phyloP scores from a whole-genome alignment of 2,329 filamentous ascomycete genomes.

The Diplodia sapinea region DNA sequence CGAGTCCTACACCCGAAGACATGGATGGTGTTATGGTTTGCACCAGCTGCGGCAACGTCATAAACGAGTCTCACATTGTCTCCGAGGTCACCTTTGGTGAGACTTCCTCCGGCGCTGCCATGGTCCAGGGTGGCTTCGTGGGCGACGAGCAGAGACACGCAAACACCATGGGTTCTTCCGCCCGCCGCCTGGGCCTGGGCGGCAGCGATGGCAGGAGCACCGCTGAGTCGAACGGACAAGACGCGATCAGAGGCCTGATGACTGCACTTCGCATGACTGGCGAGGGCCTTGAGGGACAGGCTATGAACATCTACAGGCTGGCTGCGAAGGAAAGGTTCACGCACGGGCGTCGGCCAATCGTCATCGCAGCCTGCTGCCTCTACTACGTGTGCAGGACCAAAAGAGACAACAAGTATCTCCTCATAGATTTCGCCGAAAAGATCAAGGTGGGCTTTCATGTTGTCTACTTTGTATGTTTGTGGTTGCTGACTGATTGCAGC shows the following conservation, averaged over 20 bases:
- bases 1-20: constrained; percentile 38
- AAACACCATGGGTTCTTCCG: constrained; percentile 60
- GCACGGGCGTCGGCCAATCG: constrained; percentile 77
- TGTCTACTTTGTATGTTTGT: background rate
- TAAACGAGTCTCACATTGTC: constrained; percentile 87
- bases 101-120: constrained; percentile 79
- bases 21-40: constrained; percentile 63
- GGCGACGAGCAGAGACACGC: constrained; percentile 84
- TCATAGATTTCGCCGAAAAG: constrained; percentile 93
- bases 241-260: constrained; percentile 48
- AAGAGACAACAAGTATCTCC: constrained; percentile 81
- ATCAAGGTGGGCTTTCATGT: constrained; percentile 54
- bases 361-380: constrained; percentile 82
- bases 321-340: constrained; percentile 65
- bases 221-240: constrained; percentile 64
- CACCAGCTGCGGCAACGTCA: constrained; percentile 80
- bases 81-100: constrained; percentile 92
- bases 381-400: constrained; percentile 84
- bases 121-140: constrained; percentile 89
- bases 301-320: constrained; percentile 52
- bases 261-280: constrained; percentile 46
- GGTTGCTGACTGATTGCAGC: constrained; percentile 46
- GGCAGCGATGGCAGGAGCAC: constrained; percentile 65
- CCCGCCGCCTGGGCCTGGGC: constrained; percentile 43
- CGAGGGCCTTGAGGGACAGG: constrained; percentile 46